Conservation (phyloP, 2,329 filamentous ascomycete species). For the Fusarium hostae region DNA sequence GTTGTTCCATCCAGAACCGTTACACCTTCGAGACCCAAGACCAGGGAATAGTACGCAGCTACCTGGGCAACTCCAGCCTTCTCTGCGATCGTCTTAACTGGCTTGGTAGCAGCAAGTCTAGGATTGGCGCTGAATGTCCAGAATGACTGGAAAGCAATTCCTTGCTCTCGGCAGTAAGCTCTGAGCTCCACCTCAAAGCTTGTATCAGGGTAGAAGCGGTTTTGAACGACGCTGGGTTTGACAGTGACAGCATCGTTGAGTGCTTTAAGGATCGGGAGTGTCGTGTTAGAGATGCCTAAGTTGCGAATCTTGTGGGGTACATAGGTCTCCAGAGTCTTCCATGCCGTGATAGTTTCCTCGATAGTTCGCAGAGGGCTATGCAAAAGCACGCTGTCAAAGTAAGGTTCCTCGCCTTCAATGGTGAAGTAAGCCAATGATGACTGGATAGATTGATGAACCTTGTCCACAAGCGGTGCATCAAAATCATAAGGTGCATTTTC, state of each 20-base stretch:
- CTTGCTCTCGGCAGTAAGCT: slow-evolving; percentile 55
- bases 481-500: slow-evolving; percentile 70
- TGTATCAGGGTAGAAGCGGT: slow-evolving; percentile 73
- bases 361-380: slow-evolving; percentile 65
- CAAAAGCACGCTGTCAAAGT: slow-evolving; percentile 81
- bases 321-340: slow-evolving; percentile 73
- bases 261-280: slow-evolving; percentile 64
- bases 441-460: slow-evolving; percentile 74
- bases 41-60: slow-evolving; percentile 60
- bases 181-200: slow-evolving; percentile 70
- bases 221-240: slow-evolving; percentile 74
- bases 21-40: slow-evolving; percentile 58
- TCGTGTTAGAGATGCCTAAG: slow-evolving; percentile 81
- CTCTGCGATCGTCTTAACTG: slow-evolving; percentile 62
- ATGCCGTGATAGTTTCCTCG: slow-evolving; percentile 69
- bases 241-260: slow-evolving; percentile 59
- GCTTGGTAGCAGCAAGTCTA: slow-evolving; percentile 52
- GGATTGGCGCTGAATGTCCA: slow-evolving; percentile 64
- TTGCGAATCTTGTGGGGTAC: slow-evolving; percentile 72
- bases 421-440: slow-evolving; percentile 74
- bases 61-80: slow-evolving; percentile 50
- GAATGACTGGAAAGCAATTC: slow-evolving; percentile 63
- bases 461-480: slow-evolving; percentile 66
- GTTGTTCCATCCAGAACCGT: slow-evolving; percentile 61
- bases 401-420: slow-evolving; percentile 52